These are phyloP conservation scores for Sugiyamaella paludigena DNA, from an alignment of 1,139 yeast genomes.

Conservation along the genomic window DNA sequence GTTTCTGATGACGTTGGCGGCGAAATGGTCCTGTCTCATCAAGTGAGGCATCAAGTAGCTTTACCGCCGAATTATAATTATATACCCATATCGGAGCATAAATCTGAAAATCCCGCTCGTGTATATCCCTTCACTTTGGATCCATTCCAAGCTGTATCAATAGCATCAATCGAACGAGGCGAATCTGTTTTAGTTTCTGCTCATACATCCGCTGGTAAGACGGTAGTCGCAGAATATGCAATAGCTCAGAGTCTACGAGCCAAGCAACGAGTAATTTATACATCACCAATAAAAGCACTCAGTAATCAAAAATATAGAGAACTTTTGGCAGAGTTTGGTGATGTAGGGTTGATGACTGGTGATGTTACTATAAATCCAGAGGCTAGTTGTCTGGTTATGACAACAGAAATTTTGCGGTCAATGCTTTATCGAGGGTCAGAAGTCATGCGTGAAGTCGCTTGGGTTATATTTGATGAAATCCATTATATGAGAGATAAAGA, in stretches of 20 bases:
- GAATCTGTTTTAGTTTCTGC: constrained; percentile 98
- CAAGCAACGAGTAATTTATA: constrained; percentile 91
- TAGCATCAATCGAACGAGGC: constrained; percentile 88
- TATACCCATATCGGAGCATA: constrained; percentile 83
- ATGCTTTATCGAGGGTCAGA: constrained; percentile 95
- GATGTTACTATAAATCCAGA: constrained; percentile 97
- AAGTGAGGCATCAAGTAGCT: constrained; percentile 97
- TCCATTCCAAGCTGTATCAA: constrained; percentile 95
- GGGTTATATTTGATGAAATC: constrained; percentile 94
- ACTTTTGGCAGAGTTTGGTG: constrained; percentile 85
- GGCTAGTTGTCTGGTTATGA: constrained; percentile 96
- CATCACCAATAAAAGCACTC: constrained; percentile 95
- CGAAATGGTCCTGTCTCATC: constrained; percentile 75
- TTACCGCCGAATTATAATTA: constrained; percentile 89
- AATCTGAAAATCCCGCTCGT: constrained; percentile 59
- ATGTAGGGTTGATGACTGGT: constrained; percentile 97
- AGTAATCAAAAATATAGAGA: constrained; percentile 97
- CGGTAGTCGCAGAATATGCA: constrained; percentile 98
- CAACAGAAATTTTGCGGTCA: constrained; percentile 90
- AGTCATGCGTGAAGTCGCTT: constrained; percentile 92
- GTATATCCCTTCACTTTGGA: constrained; percentile 89
- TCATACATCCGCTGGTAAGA: constrained; percentile 97
- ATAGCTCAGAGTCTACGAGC: constrained; percentile 90
- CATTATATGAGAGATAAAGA: constrained; percentile 95
- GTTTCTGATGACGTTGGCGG: constrained; percentile 30